Conservation (phyloP, 2,329 filamentous ascomycete genomes). For the Phialophora tarda region DNA sequence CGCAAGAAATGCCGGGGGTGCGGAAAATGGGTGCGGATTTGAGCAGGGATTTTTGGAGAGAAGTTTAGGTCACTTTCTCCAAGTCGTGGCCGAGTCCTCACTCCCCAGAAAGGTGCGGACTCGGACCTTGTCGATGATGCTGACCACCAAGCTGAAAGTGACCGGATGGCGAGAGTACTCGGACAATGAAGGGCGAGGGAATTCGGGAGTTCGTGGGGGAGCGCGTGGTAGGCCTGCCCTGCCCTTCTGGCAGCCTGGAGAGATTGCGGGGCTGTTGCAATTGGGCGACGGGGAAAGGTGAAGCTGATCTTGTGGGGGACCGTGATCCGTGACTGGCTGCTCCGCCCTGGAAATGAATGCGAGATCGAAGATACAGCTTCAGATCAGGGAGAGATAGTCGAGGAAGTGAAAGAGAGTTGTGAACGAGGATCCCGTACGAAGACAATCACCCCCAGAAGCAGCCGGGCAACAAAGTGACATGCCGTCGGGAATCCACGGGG, state of each 20-base stretch:
- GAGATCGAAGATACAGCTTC: conserved; percentile 21
- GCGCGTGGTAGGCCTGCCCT: conserved; percentile 8
- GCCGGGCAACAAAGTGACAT: not conserved
- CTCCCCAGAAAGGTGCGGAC: conserved; percentile 6
- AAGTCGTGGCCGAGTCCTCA: conserved; percentile 7
- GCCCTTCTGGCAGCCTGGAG: conserved; percentile 15
- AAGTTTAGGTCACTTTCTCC: conserved; percentile 19
- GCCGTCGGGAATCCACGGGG: not conserved
- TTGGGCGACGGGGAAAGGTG: conserved; percentile 1
- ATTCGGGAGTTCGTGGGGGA: conserved; percentile 7
- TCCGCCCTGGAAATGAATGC: not conserved
- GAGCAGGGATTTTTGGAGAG: conserved; percentile 19
- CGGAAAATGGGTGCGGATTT: conserved; percentile 11
- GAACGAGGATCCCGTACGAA: not conserved
- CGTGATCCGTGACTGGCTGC: not conserved
- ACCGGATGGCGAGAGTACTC: not conserved
- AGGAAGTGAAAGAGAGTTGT: conserved; percentile 3
- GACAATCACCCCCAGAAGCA: not conserved
- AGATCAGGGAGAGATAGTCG: conserved; percentile 19
- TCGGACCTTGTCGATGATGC: conserved; percentile 5
- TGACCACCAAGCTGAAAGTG: conserved; percentile 2
- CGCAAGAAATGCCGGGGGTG: conserved; percentile 26
- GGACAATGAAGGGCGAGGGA: not conserved
- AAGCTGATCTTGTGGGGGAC: conserved; percentile 19
- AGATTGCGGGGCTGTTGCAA: conserved; percentile 19